phyloP scores from a whole-genome alignment of 306 rosid species.

The Castanea sativa region DNA sequence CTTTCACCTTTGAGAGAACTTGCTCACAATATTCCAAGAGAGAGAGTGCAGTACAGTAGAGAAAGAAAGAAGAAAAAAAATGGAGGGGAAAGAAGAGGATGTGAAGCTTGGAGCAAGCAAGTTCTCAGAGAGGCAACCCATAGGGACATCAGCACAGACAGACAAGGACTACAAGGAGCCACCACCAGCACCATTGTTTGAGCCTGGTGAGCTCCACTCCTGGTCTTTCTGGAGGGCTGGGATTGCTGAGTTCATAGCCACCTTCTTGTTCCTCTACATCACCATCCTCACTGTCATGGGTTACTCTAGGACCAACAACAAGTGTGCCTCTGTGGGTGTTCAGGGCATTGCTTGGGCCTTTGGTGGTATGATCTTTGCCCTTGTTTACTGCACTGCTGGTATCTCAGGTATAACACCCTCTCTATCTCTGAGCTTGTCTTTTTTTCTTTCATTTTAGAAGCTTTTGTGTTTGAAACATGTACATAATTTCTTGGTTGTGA shows the following conservation, averaged over 20 bases:
- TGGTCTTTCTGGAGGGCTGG: slow-evolving; percentile 51
- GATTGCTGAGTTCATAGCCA: slow-evolving; percentile 46
- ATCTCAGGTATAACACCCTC: slow-evolving; percentile 29
- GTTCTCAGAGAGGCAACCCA: slow-evolving; percentile 44
- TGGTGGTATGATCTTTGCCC: slow-evolving; percentile 50
- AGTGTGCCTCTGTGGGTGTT: slow-evolving; percentile 37
- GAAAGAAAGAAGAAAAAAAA: background rate
- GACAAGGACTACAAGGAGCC: slow-evolving; percentile 53
- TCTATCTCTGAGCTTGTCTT: background rate
- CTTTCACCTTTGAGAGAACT: background rate
- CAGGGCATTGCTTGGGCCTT: slow-evolving; percentile 56
- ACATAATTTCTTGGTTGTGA: background rate
- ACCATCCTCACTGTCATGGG: slow-evolving; percentile 49
- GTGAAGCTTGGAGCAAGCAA: slow-evolving; percentile 46
- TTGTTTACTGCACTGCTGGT: slow-evolving; percentile 46
- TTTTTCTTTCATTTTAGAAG: background rate
- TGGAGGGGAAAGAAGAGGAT: slow-evolving; percentile 52
- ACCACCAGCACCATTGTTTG: slow-evolving; percentile 44
- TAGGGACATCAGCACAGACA: slow-evolving; percentile 43
- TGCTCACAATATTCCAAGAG: background rate
- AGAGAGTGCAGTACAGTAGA: background rate
- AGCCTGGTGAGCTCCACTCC: slow-evolving; percentile 44
- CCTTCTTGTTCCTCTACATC: slow-evolving; percentile 47
- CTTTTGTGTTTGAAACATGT: background rate
- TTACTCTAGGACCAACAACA: slow-evolving; percentile 6